Evolutionary conservation across 768 basidiomycete species (phyloP), one percentile per base, ranked within the genome.

Genomic region (Calocybe indica): DNA sequence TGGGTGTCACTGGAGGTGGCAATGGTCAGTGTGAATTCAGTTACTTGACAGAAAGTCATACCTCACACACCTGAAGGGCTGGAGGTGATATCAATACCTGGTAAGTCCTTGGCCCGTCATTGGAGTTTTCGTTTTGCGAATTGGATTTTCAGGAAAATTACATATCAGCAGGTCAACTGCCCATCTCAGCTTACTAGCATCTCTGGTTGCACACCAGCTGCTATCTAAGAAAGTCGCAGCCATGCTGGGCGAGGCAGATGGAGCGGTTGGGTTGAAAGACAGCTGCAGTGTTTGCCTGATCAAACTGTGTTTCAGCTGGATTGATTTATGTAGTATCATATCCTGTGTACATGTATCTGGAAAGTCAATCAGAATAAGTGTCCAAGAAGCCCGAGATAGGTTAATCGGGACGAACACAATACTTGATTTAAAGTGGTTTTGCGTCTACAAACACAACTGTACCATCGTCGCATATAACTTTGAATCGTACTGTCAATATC

Each of bases 391-490:
- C 35, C 37, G 13, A 22, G 9, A 35, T 22, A 1, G 35, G 7
- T 5, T 46, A 40, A 30, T 13, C 42, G 2, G 15, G 30, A 37
- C 41, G 22, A 30, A 48, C 40, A n/a, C 32, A 37, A 31, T 15
- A 32, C 11, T 31, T 32, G 32, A 35, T 35, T 38, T 48, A 52
- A 62, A 43, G 58, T 40, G n/a, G 61, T 29, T 56, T 43, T 37
- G 62, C 52, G 49, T 72, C 67, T 47, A 77, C 63, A 48, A 76
- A 64, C 31, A 83, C 55, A 38, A 77, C 62, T 11, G 58, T 70
- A 22, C 82, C 81, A 55, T 83, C 73, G 52, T 85, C 82, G 40
- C 75, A 75, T 40, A 85, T 82, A 35, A 85, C 74, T 56, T 76
- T 79, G 60, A 83, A 85, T 41, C 83, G 77, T 46, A 85, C 83